Conservation (phyloP, 2,329 filamentous ascomycete species). For the Cladosporium sp. region DNA sequence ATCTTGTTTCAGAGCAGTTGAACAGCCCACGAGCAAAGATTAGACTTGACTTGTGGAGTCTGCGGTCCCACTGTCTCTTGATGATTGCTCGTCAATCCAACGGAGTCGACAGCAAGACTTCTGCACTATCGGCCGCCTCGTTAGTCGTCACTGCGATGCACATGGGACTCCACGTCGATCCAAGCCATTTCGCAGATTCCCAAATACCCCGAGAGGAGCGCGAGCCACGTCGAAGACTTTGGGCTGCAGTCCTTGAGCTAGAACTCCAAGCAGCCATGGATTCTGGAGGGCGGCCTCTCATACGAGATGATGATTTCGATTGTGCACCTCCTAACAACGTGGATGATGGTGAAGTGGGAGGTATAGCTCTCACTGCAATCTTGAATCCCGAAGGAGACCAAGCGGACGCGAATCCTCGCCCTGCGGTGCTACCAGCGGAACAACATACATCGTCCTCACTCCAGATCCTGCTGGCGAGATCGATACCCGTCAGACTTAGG, state of each 20-base stretch:
- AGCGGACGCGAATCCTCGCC: background rate
- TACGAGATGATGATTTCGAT: slow-evolving; percentile 13
- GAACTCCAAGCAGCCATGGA: slow-evolving; percentile 12
- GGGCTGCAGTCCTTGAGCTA: slow-evolving; percentile 16
- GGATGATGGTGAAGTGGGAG: background rate
- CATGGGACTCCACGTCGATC: slow-evolving; percentile 16
- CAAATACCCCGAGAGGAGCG: slow-evolving; percentile 8
- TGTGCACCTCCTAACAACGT: slow-evolving; percentile 11
- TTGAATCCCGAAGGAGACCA: background rate
- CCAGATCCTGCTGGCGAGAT: slow-evolving; percentile 11
- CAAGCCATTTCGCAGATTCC: slow-evolving; percentile 2
- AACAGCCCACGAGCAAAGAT: slow-evolving; percentile 8
- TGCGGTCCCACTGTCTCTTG: slow-evolving; percentile 13
- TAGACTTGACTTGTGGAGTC: slow-evolving; percentile 5
- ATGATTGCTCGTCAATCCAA: slow-evolving; percentile 10
- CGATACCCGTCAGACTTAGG: slow-evolving; percentile 3
- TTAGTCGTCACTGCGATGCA: slow-evolving; percentile 13
- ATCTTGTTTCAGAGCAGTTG: background rate
- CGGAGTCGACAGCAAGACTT: slow-evolving; percentile 11
- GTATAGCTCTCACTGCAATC: background rate
- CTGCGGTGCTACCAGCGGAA: background rate
- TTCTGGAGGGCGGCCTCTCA: slow-evolving; percentile 9
- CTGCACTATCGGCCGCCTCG: slow-evolving; percentile 10
- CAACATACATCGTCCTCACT: slow-evolving; percentile 4
- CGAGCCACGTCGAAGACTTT: slow-evolving; percentile 14